Evolutionary conservation across 139 green algal genomes (phyloP).

Genomic region (Picochlorum sp.): DNA sequence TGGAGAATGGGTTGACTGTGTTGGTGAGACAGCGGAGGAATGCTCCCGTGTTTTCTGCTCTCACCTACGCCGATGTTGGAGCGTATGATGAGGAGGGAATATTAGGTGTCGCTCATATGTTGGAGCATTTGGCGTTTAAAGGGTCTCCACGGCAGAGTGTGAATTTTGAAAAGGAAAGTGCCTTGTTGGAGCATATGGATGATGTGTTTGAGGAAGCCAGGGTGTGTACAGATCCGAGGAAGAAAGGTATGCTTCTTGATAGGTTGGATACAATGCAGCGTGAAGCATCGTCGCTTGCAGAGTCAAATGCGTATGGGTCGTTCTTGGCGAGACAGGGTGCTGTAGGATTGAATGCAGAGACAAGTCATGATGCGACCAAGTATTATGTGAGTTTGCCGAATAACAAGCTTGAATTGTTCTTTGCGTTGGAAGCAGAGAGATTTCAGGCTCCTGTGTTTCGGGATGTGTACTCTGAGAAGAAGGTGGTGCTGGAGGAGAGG

Average conservation of each 20-base stretch:
- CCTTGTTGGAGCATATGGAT: constrained; percentile 61
- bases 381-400: constrained; percentile 53
- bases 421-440: constrained; percentile 76
- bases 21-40: constrained; percentile 60
- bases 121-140: constrained; percentile 88
- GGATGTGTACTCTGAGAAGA: constrained; percentile 79
- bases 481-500: constrained; percentile 73
- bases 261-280: constrained; percentile 28
- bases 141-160: constrained; percentile 39
- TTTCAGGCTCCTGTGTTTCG: constrained; percentile 71
- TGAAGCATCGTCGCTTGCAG: constrained; percentile 37
- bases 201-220: constrained; percentile 60
- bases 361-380: constrained; percentile 72
- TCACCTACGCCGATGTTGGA: constrained; percentile 69
- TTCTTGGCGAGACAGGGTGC: constrained; percentile 53
- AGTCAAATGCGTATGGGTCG: constrained; percentile 73
- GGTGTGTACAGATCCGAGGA: constrained; percentile 9
- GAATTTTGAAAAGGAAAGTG: constrained; percentile 34
- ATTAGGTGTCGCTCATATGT: constrained; percentile 75
- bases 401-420: constrained; percentile 77
- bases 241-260: constrained; percentile 16
- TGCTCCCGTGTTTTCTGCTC: constrained; percentile 61
- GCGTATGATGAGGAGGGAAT: constrained; percentile 64
- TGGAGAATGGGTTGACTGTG: constrained; percentile 83
- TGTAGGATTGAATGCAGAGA: constrained; percentile 82